A percentile compares a stretch with the other conserved stretches of the same genome.
These are phyloP conservation scores for Globisporangium acanthophoron DNA, from an alignment of 352 stramenopile species.

Conservation along the genomic window DNA sequence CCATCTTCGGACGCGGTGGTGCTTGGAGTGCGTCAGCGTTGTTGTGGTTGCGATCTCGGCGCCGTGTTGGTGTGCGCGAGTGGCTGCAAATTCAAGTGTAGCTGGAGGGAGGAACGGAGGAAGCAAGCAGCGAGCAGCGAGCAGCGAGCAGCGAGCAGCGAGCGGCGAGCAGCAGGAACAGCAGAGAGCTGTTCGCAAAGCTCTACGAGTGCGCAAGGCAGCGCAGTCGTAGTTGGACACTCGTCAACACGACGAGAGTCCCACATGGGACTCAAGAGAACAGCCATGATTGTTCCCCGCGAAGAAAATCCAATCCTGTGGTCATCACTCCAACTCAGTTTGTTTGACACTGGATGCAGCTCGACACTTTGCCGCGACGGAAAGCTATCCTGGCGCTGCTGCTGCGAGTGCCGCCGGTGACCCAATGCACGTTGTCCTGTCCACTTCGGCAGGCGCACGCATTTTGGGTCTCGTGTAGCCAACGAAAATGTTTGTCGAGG, in stretches of 20 bases:
- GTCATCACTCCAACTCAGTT: background rate
- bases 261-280: background rate
- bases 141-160: background rate
- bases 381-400: no score
- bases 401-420: no score
- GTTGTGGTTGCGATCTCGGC: background rate
- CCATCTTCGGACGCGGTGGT: background rate
- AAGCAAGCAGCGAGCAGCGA: background rate
- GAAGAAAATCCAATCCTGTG: background rate
- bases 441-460: background rate
- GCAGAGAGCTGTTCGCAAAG: no score
- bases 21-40: background rate
- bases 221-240: background rate
- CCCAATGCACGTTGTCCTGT: no score
- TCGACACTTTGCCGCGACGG: background rate
- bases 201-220: no score
- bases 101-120: background rate
- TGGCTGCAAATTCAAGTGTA: background rate
- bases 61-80: background rate
- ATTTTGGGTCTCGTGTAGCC: constrained; percentile 1
- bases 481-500: background rate
- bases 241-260: background rate
- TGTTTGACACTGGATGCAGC: background rate
- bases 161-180: no score
- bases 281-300: background rate